These are phyloP conservation scores for Termitomyces sp. DNA, from an alignment of 1,284 basidiomycete species.

Conservation along the genomic window DNA sequence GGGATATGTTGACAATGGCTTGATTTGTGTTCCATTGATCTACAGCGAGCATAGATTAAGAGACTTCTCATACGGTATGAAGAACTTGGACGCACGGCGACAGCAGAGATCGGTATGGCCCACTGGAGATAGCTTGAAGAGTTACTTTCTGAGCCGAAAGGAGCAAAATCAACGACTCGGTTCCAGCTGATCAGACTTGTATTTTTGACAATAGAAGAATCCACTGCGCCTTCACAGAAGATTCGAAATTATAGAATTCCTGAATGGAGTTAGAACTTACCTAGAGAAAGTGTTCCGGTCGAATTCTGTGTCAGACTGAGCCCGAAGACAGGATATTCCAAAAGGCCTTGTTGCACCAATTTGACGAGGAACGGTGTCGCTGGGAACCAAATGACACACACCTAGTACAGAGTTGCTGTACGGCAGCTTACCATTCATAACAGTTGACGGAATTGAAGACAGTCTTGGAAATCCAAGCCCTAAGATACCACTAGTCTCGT, in stretches of 20 bases:
- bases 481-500: constrained; percentile 64
- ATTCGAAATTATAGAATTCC: not conserved
- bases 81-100: constrained; percentile 43
- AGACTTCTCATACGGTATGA: not conserved
- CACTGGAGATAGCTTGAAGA: constrained; percentile 77
- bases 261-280: constrained; percentile 28
- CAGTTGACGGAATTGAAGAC: constrained; percentile 47
- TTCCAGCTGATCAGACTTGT: constrained; percentile 62
- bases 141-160: constrained; percentile 50
- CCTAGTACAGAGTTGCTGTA: not conserved
- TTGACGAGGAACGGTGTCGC: constrained; percentile 62
- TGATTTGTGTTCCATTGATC: constrained; percentile 57
- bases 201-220: constrained; percentile 60
- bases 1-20: constrained; percentile 65
- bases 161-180: constrained; percentile 66
- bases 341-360: constrained; percentile 54
- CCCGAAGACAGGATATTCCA: constrained; percentile 73
- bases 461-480: constrained; percentile 72
- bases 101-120: constrained; percentile 59
- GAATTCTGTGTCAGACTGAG: constrained; percentile 54
- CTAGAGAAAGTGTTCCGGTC: constrained; percentile 59
- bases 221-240: constrained; percentile 55
- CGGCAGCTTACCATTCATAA: constrained; percentile 45
- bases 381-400: constrained; percentile 22
- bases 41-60: constrained; percentile 21